phyloP scores from a whole-genome alignment of 139 green algal genomes.

The Micromonas pusilla region DNA sequence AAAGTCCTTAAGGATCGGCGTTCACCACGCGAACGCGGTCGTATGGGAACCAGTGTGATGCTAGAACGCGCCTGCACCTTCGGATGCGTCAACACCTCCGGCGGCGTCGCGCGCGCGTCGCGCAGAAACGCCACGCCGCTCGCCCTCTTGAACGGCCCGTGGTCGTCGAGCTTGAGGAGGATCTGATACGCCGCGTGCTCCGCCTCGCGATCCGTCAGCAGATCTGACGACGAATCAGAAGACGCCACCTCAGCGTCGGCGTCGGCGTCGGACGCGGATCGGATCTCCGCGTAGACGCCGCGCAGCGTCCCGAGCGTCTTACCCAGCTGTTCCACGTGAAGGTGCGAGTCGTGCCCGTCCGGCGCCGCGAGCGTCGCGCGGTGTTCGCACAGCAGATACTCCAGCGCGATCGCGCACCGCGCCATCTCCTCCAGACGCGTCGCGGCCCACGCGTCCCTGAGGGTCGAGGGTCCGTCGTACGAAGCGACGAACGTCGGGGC shows the following conservation, averaged over 20 bases:
- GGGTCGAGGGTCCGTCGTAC: too few relatives aligned
- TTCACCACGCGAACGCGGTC: too few relatives aligned
- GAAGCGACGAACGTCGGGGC: too few relatives aligned
- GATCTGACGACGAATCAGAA: not conserved
- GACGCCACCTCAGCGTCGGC: too few relatives aligned
- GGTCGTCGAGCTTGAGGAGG: conserved; percentile 1
- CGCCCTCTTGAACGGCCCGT: conserved; percentile 9
- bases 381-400: conserved; percentile 52
- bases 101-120: not conserved
- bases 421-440: conserved; percentile 53
- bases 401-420: conserved; percentile 56
- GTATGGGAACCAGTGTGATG: too few relatives aligned
- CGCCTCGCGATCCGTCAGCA: conserved; percentile 1
- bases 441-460: conserved; percentile 47
- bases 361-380: not conserved
- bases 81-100: not conserved
- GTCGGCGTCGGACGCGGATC: too few relatives aligned
- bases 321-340: conserved; percentile 67
- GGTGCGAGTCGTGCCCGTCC: conserved; percentile 60
- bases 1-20: too few relatives aligned
- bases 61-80: too few relatives aligned
- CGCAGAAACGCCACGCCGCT: too few relatives aligned
- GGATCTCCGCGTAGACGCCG: conserved; percentile 55
- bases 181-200: not conserved
- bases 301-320: conserved; percentile 53